Evolutionary conservation across 73 alveolate genomes (phyloP), one percentile per base, ranked within the genome.

Genomic region (Loxodes magnus): DNA sequence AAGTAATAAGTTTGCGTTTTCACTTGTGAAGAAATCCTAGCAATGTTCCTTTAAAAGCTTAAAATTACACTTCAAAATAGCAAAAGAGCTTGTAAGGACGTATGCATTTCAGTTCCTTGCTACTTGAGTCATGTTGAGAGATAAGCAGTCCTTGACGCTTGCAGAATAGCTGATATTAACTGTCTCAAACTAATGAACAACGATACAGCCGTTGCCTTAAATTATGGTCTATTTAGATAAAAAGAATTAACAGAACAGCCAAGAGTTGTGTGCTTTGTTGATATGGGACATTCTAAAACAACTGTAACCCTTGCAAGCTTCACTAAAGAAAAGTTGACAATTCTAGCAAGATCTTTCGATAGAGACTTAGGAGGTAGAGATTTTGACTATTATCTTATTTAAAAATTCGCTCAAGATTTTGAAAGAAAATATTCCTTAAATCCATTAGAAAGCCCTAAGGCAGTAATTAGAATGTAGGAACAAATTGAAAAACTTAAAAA

Each of bases 331-430:
- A 68, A 80, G 50, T 79, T 90, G 56, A 76, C 65, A 36, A 79
- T 92, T 48, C 52, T 92, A 2, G 68, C 92, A 12, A 82, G 77
- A 51, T 72, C 70, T 7, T 56, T 79, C 23, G 96, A 88, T 49
- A 79, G 98, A 76, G 79, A 88, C 62, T 52, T 88, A 26, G 98
- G 98, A 19, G 97, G 96, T 4, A 79, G 98, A 61, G 85, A 83
- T 62, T 62, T 92, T 36, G 98, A 92, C 65, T 72, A 79, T 73
- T 34, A 66, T 20, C 70, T 92, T 34, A 80, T 90, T 24, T 79
- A 88, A 56, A 59, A 74, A 24, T 64, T 71, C 36, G 86, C 96
- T 23, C 82, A 64, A 14, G 74, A 84, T 53, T 88, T 92, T 61
- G 70, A 76, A 26, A 21, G 71, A 55, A 84, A 88, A 69, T 76